phyloP scores from a whole-genome alignment of 257 asterid species.

The Penstemon barbatus region DNA sequence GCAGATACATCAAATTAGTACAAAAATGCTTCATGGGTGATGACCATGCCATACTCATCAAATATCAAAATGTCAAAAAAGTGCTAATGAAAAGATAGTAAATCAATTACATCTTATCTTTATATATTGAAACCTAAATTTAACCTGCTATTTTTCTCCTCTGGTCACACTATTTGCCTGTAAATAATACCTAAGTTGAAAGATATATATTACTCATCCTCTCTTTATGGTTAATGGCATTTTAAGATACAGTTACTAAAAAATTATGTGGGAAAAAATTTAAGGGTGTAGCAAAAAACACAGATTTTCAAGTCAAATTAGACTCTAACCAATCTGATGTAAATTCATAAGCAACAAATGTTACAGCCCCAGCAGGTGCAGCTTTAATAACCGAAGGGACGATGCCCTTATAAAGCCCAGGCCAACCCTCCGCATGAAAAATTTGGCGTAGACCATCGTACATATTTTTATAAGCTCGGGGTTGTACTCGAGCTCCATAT shows the following conservation, averaged over 20 bases:
- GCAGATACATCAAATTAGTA: too few relatives aligned
- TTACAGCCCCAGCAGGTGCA: constrained; percentile 98
- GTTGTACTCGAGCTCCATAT: constrained; percentile 88
- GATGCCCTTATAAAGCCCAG: constrained; percentile 90
- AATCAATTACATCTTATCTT: not conserved
- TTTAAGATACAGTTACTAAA: not conserved
- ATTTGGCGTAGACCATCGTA: constrained; percentile 60
- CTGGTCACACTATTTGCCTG: constrained; percentile 20
- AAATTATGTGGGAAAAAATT: not conserved
- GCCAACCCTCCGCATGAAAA: constrained; percentile 61
- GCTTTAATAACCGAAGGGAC: constrained; percentile 87
- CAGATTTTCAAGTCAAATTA: constrained; percentile 43
- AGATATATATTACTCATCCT: constrained; percentile 3
- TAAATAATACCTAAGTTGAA: constrained; percentile 20
- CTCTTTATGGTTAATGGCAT: not conserved
- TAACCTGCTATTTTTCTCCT: not conserved
- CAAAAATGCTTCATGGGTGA: too few relatives aligned
- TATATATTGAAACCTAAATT: not conserved
- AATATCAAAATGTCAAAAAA: too few relatives aligned
- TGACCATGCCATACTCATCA: too few relatives aligned
- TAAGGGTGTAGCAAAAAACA: not conserved
- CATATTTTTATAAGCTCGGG: constrained; percentile 69
- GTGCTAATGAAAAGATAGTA: too few relatives aligned
- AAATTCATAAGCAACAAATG: constrained; percentile 83
- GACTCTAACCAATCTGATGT: constrained; percentile 79